Base-by-base conservation (phyloP, 441 rosid species). In the Dalechampia spathulata region DNA sequence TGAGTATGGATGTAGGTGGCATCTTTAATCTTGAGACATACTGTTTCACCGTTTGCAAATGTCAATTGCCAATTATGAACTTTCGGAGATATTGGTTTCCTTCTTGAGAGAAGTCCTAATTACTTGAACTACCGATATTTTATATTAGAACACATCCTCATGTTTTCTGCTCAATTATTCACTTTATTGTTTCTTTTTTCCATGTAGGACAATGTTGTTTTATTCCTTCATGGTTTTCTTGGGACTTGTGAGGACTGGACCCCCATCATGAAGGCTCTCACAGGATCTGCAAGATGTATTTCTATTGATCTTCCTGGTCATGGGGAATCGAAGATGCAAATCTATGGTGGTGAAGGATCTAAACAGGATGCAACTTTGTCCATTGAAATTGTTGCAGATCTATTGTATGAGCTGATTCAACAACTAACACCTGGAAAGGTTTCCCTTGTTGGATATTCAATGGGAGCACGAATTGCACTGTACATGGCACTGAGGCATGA, bases 241-340 rank as follows among this genome's bases (percentile, higher is more conserved):
- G 99, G 97, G 73, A 81, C 82, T 57, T 82, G 91, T 55, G 85
- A 83, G 69, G 99, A 92, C 50, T 92, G 99, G 99, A 74, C 83
- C 49, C 80, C 87, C 43, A 75, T 89, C 72, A 89, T 86, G 96
- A 83, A 82, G 67, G 79, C 84, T 43, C 41, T 85, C 61, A 80
- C 97, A 32, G 83, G 81, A 69, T 83, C 80, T 37, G 86, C 80
- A 19, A 85, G 88, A 79, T 89, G 96, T 80, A 76, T 89, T 69
- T 75, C 99, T 51, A 47, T 92, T 61, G 92, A 89, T 67, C 88
- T 92, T 73, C 95, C 97, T 68, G 90, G 97, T 41, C 97, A 89
- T 32, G 99, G 99, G 55, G 73, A 56, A 71, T 80, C 97, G 67
- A 82, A 53, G 62, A 58, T 82, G 45, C 68, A 66, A 55, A 48